These are phyloP conservation scores for Backusella parvicylindrica DNA, from an alignment of 192 early-diverging fungal species.

Conservation along the genomic window DNA sequence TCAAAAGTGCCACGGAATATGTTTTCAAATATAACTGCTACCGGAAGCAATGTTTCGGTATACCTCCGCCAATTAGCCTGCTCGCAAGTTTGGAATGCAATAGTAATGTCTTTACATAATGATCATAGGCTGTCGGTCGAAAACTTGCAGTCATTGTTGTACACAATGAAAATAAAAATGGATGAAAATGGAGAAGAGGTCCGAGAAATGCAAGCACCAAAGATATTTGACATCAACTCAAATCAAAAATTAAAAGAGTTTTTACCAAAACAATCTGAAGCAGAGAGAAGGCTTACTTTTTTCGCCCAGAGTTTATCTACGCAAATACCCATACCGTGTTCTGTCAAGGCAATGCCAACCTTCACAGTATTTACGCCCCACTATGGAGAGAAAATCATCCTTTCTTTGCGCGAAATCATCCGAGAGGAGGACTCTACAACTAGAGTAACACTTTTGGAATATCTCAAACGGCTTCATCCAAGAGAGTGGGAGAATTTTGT, in stretches of 20 bases:
- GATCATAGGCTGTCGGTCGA: constrained; percentile 61
- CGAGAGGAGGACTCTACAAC: constrained; percentile 67
- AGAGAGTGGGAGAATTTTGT: constrained; percentile 79
- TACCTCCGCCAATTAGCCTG: constrained; percentile 64
- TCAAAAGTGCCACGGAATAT: constrained; percentile 61
- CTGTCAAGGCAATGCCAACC: constrained; percentile 64
- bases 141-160: constrained; percentile 60
- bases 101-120: constrained; percentile 66
- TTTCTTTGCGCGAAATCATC: constrained; percentile 70
- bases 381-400: constrained; percentile 68
- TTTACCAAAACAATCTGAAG: constrained; percentile 58
- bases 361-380: constrained; percentile 72
- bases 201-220: constrained; percentile 11
- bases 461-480: constrained; percentile 58
- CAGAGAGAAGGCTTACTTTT: constrained; percentile 64
- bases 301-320: constrained; percentile 71
- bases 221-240: constrained; percentile 31
- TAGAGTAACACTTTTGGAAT: constrained; percentile 65
- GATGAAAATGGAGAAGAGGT: constrained; percentile 37
- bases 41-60: constrained; percentile 50
- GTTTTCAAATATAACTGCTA: constrained; percentile 59
- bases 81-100: constrained; percentile 71
- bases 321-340: constrained; percentile 57
- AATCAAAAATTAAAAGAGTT: constrained; percentile 33
- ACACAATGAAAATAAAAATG: constrained; percentile 45